A percentile compares a stretch with the other conserved stretches of the same genome.
Evolutionary conservation across 2,329 filamentous ascomycete species (phyloP).

Genomic region (Fusarium kyushuense): DNA sequence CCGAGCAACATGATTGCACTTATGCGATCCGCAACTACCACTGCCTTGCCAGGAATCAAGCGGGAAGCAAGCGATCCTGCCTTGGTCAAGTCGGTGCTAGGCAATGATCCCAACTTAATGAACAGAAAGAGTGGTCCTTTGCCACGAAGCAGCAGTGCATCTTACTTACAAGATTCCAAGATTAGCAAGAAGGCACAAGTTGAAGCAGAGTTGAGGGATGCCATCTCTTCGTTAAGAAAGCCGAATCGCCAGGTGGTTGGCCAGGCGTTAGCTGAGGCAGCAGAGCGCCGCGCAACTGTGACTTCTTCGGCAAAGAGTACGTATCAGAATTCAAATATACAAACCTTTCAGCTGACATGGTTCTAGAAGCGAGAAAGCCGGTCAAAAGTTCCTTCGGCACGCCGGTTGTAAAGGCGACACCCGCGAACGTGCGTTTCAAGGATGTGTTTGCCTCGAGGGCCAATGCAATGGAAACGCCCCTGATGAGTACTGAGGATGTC

Average conservation of each 20-base stretch:
- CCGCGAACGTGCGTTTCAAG: slow-evolving; percentile 66
- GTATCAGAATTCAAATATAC: slow-evolving; percentile 37
- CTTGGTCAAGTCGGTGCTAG: slow-evolving; percentile 63
- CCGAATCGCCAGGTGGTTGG: slow-evolving; percentile 79
- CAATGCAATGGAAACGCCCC: slow-evolving; percentile 37
- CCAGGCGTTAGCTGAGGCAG: slow-evolving; percentile 74
- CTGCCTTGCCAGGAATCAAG: slow-evolving; percentile 71
- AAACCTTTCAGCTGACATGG: slow-evolving; percentile 47
- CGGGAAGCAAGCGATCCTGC: slow-evolving; percentile 74
- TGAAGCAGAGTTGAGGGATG: slow-evolving; percentile 77
- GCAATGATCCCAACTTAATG: slow-evolving; percentile 52
- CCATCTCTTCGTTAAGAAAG: slow-evolving; percentile 79
- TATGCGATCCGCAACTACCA: slow-evolving; percentile 75
- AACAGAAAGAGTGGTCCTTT: slow-evolving; percentile 58
- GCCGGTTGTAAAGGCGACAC: slow-evolving; percentile 68
- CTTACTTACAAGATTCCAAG: slow-evolving; percentile 66
- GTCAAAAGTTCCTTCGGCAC: slow-evolving; percentile 54
- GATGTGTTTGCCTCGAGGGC: slow-evolving; percentile 58
- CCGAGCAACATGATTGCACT: slow-evolving; percentile 71
- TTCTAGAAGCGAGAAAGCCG: slow-evolving; percentile 65
- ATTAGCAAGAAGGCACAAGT: slow-evolving; percentile 74
- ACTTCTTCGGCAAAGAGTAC: slow-evolving; percentile 63
- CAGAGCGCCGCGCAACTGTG: slow-evolving; percentile 69
- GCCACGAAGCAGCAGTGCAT: slow-evolving; percentile 60
- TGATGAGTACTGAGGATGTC: slow-evolving; percentile 47